phyloP scores from a whole-genome alignment of 768 basidiomycete genomes.

The Paxillus ammoniavirescens region DNA sequence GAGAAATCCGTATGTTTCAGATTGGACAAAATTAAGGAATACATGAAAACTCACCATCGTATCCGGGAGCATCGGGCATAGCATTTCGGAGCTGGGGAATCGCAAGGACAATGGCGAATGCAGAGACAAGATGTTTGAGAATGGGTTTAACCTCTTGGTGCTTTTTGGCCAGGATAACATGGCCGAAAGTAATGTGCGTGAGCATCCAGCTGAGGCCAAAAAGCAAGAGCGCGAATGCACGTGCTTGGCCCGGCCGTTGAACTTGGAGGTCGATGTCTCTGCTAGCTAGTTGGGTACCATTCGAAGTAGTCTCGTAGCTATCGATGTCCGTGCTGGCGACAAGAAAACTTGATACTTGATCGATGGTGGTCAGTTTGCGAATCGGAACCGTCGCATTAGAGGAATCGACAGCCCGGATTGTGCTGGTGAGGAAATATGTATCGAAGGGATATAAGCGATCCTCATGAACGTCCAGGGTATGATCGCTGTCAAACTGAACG shows the following conservation, averaged over 20 bases:
- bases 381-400: slow-evolving; percentile 41
- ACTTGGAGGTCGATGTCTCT: slow-evolving; percentile 48
- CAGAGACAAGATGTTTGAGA: slow-evolving; percentile 38
- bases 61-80: slow-evolving; percentile 58
- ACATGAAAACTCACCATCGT: slow-evolving; percentile 37
- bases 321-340: slow-evolving; percentile 40
- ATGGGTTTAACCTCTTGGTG: slow-evolving; percentile 29
- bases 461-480: slow-evolving; percentile 54
- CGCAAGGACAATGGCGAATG: slow-evolving; percentile 41
- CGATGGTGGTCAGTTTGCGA: slow-evolving; percentile 41
- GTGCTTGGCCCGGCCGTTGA: slow-evolving; percentile 43
- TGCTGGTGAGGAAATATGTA: slow-evolving; percentile 48
- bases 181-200: slow-evolving; percentile 49
- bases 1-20: background rate
- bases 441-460: slow-evolving; percentile 59
- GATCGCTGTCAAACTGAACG: slow-evolving; percentile 56
- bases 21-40: slow-evolving; percentile 20
- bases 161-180: slow-evolving; percentile 43
- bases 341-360: slow-evolving; percentile 46
- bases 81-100: slow-evolving; percentile 51
- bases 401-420: slow-evolving; percentile 39
- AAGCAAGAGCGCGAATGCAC: slow-evolving; percentile 43
- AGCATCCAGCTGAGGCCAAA: slow-evolving; percentile 53
- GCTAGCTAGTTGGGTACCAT: slow-evolving; percentile 24
- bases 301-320: slow-evolving; percentile 30